A percentile compares a stretch with the other conserved stretches of the same genome.
phyloP scores from a whole-genome alignment of 2,329 filamentous ascomycete species.

The Cytospora mali region DNA sequence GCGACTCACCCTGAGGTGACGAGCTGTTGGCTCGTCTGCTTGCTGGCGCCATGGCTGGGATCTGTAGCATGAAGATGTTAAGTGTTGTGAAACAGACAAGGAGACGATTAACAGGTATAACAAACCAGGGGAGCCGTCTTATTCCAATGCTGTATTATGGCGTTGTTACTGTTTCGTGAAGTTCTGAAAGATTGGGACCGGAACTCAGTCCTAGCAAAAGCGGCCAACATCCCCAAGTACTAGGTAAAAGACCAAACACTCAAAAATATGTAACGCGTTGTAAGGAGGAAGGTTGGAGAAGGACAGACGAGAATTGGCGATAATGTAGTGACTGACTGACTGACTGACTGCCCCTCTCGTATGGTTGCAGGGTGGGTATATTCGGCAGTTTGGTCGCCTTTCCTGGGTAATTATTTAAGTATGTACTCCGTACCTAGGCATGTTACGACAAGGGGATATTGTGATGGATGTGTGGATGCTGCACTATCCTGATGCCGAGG shows the following conservation, averaged over 20 bases:
- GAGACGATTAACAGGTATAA: conserved; percentile 18
- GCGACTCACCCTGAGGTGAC: conserved; percentile 51
- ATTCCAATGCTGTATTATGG: conserved; percentile 32
- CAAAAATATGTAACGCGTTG: conserved; percentile 4
- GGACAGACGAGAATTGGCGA: conserved; percentile 14
- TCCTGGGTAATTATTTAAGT: neutral
- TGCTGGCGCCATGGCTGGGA: conserved; percentile 54
- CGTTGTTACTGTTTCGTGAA: conserved; percentile 24
- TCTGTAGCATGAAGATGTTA: conserved; percentile 30
- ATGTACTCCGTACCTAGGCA: neutral
- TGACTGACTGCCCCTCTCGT: conserved; percentile 2
- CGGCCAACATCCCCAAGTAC: conserved; percentile 40
- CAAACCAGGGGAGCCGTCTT: conserved; percentile 33
- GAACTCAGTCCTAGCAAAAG: conserved; percentile 41
- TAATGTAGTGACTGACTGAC: conserved; percentile 5
- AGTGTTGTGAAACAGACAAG: conserved; percentile 3
- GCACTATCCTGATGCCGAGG: conserved; percentile 24
- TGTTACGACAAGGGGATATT: neutral
- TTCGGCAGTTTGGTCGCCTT: conserved; percentile 13
- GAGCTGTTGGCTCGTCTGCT: conserved; percentile 60
- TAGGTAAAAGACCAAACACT: conserved; percentile 3
- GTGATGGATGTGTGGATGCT: conserved; percentile 6
- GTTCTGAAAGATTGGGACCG: conserved; percentile 33
- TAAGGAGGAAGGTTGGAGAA: conserved; percentile 1
- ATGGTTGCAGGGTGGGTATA: conserved; percentile 14